phyloP scores from a whole-genome alignment of 306 rosid species.

The Mimosa pudica region DNA sequence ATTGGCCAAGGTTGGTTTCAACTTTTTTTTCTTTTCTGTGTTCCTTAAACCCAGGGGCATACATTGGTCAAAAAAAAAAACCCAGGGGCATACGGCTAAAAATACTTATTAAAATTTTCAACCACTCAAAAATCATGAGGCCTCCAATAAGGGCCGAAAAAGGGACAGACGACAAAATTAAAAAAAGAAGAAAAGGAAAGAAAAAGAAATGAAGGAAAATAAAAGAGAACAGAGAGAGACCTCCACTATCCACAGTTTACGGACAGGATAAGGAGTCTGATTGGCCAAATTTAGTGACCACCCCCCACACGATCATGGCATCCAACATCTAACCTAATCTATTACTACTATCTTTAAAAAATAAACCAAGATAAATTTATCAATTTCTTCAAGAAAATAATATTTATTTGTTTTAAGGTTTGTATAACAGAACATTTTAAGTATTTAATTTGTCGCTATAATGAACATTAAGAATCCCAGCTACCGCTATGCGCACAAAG shows the following conservation, averaged over 20 bases:
- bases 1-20: conserved; percentile 26
- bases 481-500: conserved; percentile 15
- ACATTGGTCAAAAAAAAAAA: too few species aligned
- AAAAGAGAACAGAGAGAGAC: neutral
- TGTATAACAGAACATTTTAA: neutral
- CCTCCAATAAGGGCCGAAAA: neutral
- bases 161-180: neutral
- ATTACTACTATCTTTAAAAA: neutral
- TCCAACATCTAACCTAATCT: neutral
- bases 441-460: neutral
- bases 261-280: conserved; percentile 26
- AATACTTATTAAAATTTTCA: neutral
- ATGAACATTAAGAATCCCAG: conserved; percentile 20
- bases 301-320: neutral
- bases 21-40: neutral
- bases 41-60: conserved; percentile 30
- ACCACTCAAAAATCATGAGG: neutral
- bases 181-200: neutral
- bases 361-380: neutral
- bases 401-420: neutral
- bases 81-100: conserved; percentile 35
- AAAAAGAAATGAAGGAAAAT: neutral
- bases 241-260: neutral
- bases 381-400: neutral
- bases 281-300: conserved; percentile 27